Base-by-base conservation (phyloP, 129 eudicot species). In the Lactuca saligna region DNA sequence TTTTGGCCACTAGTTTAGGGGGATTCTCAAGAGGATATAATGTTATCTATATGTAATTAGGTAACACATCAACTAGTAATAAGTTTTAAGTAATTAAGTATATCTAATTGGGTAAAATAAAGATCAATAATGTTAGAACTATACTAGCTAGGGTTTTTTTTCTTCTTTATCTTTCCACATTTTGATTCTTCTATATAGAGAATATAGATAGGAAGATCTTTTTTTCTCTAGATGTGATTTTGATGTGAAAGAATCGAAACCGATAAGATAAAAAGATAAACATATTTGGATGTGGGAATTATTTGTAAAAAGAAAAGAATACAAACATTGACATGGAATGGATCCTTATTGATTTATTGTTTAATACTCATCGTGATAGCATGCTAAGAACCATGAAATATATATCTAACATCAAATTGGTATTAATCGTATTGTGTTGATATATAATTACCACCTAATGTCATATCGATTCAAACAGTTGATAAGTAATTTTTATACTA, bases 101-200 rank as follows among this genome's bases (percentile, higher is more conserved):
- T 49, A n/a, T 17, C 16, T 17, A 14, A 61, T 31, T 48, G 61
- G 76, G 10, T 14, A 61, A 33, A 72, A 60, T 48, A 51, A 11
- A 76, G 46, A 63, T 68, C 75, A 76, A 76, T 76, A 68, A 76
- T 72, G 75, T 53, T 38, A 17, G 34, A 67, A 61, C 75, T 75
- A 75, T 55, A 37, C 9, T 73, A 74, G 62, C 31, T 72, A 50
- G 78, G 75, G 75, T 68, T 74, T 76, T 70, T 41, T 76, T 76
- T 75, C 57, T 51, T 69, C 69, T 67, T 67, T 67, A 67, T 67
- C 80, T 75, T 67, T 44, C 67, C 15, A 58, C 56, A 68, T 75
- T 75, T 75, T 59, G 20, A 68, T 76, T 69, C 80, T 68, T 68
- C 75, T 69, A 68, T 68, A 49, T 68, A 68, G 64, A 53, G 57